phyloP scores from a whole-genome alignment of 371 early-diverging fungal genomes.

The Caulochytrium protostelioides region DNA sequence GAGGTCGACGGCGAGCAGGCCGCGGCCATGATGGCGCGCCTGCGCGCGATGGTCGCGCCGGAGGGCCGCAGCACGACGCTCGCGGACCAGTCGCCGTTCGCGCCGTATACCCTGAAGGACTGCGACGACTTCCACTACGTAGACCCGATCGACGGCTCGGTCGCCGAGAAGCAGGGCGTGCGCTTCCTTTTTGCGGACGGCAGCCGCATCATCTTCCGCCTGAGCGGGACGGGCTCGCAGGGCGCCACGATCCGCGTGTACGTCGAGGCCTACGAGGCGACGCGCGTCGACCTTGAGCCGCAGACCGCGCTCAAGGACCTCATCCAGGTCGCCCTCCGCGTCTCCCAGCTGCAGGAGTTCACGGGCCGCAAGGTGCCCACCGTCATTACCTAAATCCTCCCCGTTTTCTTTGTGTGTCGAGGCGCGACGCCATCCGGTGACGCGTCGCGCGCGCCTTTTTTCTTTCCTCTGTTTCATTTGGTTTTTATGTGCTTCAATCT shows the following conservation, averaged over 20 bases:
- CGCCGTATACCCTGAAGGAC: conserved; percentile 39
- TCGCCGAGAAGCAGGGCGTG: conserved; percentile 76
- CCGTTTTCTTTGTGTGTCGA: no score
- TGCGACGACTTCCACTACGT: conserved; percentile 79
- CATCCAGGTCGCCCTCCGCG: conserved; percentile 56
- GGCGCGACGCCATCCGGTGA: no score
- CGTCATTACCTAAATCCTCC: no score
- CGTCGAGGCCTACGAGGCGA: conserved; percentile 66
- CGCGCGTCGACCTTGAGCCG: conserved; percentile 39
- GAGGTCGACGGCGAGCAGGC: conserved; percentile 72
- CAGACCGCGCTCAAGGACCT: conserved; percentile 69
- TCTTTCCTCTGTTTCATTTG: no score
- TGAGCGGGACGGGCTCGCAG: conserved; percentile 84
- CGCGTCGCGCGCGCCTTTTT: no score
- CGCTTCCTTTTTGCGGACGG: conserved; percentile 74
- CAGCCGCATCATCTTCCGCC: conserved; percentile 72
- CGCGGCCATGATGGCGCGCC: conserved; percentile 45
- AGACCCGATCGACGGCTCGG: conserved; percentile 75
- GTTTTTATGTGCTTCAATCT: no score
- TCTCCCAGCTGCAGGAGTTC: conserved; percentile 51
- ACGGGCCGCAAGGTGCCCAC: conserved; percentile 82
- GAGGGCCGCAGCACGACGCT: no score
- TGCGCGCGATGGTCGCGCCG: conserved; percentile 21
- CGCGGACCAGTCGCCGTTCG: no score
- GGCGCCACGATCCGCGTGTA: conserved; percentile 92